phyloP scores from a whole-genome alignment of 768 basidiomycete genomes.

The Boletus insuetus region DNA sequence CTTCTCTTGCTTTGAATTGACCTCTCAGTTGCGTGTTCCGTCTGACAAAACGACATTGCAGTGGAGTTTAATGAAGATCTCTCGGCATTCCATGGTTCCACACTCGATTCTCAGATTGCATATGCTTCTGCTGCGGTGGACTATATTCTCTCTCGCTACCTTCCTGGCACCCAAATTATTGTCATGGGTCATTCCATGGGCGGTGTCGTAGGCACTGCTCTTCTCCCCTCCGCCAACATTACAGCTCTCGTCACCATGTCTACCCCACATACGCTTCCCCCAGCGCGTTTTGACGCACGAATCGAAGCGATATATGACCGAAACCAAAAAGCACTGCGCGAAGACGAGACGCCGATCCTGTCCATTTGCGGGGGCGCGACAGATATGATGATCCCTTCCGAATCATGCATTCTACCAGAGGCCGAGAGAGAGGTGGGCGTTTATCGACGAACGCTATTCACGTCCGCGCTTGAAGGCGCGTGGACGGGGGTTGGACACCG shows the following conservation, averaged over 20 bases:
- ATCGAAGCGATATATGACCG: conserved; percentile 70
- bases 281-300: conserved; percentile 80
- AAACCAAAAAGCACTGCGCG: conserved; percentile 39
- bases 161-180: conserved; percentile 57
- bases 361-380: conserved; percentile 91
- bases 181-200: conserved; percentile 98
- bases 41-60: background rate
- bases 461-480: conserved; percentile 82
- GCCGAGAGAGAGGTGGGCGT: conserved; percentile 6
- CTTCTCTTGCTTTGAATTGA: background rate
- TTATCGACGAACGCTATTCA: conserved; percentile 71
- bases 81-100: conserved; percentile 91
- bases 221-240: conserved; percentile 66
- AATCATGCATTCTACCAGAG: conserved; percentile 68
- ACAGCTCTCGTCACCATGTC: conserved; percentile 93
- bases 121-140: conserved; percentile 71
- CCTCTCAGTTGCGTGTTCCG: background rate
- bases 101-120: conserved; percentile 74
- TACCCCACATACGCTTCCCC: conserved; percentile 85
- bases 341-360: conserved; percentile 62
- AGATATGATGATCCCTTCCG: conserved; percentile 90
- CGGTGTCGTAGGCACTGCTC: conserved; percentile 81
- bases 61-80: conserved; percentile 98
- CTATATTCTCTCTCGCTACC: conserved; percentile 80
- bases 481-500: conserved; percentile 96